Percentiles rank a stretch among this genome's conserved stretches.
Conservation (phyloP, 208 protist species). For the Wallacemonas collosoma region DNA sequence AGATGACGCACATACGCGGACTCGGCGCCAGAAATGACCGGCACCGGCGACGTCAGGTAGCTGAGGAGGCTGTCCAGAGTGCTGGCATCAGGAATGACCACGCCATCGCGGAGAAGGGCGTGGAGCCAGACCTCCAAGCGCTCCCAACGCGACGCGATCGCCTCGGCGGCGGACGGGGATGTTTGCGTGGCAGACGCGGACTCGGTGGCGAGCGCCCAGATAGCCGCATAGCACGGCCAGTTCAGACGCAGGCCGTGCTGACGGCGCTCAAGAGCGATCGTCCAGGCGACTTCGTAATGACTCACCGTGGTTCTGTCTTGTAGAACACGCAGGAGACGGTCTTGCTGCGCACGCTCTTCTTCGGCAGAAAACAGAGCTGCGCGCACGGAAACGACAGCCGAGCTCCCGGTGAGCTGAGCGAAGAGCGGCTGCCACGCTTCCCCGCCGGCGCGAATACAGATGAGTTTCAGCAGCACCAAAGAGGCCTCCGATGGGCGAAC, state of each 20-base stretch:
- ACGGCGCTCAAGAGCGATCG: constrained; percentile 20
- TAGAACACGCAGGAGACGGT: constrained; percentile 8
- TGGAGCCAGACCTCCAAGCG: constrained; percentile 2
- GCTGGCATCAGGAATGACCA: not conserved
- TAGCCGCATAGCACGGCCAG: constrained; percentile 22
- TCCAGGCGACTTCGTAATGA: constrained; percentile 24
- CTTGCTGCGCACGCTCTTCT: constrained; percentile 24
- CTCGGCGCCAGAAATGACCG: no score
- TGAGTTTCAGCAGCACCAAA: constrained; percentile 20
- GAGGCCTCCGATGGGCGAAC: constrained; percentile 17
- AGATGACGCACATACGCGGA: not conserved
- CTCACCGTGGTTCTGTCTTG: not conserved
- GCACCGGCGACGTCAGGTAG: not conserved
- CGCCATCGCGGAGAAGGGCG: constrained; percentile 8
- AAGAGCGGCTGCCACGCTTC: constrained; percentile 23
- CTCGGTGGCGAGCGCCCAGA: constrained; percentile 11
- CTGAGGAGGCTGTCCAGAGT: not conserved
- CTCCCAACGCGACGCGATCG: not conserved
- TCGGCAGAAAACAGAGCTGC: constrained; percentile 4
- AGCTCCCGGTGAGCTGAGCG: constrained; percentile 21
- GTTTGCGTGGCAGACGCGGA: not conserved
- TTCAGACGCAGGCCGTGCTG: constrained; percentile 28
- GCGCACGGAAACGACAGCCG: constrained; percentile 21
- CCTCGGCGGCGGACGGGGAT: not conserved
- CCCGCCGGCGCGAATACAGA: constrained; percentile 14